phyloP scores from a whole-genome alignment of 805 yeast genomes.

The Cyberlindnera maclurae region DNA sequence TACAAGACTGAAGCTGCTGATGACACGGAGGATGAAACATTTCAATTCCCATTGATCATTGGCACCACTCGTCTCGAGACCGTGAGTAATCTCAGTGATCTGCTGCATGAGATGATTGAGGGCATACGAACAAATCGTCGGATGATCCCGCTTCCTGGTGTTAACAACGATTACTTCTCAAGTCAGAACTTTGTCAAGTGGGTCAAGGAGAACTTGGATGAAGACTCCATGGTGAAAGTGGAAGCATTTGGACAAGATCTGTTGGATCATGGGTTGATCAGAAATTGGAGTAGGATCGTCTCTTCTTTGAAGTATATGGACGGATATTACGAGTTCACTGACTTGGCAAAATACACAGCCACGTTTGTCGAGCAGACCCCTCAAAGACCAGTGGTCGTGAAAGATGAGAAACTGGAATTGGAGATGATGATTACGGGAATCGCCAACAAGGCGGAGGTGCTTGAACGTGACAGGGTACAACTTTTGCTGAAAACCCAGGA shows the following conservation, averaged over 20 bases:
- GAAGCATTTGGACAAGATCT: conserved; percentile 29
- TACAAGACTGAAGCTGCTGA: conserved; percentile 3
- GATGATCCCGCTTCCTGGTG: conserved; percentile 25
- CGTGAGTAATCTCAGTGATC: conserved; percentile 11
- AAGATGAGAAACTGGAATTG: neutral
- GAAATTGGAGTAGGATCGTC: conserved; percentile 21
- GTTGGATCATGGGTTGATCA: conserved; percentile 20
- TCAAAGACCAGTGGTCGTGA: neutral
- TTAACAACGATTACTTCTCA: conserved; percentile 24
- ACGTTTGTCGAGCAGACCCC: conserved; percentile 5
- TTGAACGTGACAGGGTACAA: conserved; percentile 14
- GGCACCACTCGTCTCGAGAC: conserved; percentile 12
- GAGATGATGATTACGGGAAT: neutral
- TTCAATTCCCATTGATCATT: conserved; percentile 20
- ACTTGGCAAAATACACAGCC: conserved; percentile 19
- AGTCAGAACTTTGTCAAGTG: conserved; percentile 22
- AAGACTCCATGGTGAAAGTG: conserved; percentile 25
- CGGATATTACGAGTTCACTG: conserved; percentile 24
- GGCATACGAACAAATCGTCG: conserved; percentile 21
- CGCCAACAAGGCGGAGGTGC: conserved; percentile 9
- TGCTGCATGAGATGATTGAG: conserved; percentile 6
- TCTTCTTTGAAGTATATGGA: conserved; percentile 14
- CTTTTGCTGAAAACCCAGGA: conserved; percentile 10
- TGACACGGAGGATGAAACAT: conserved; percentile 11
- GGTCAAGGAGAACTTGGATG: conserved; percentile 17